Evolutionary conservation across 345 rosid genomes (phyloP), one percentile per base, ranked within the genome.

Genomic region (Euphorbia tirucalli): DNA sequence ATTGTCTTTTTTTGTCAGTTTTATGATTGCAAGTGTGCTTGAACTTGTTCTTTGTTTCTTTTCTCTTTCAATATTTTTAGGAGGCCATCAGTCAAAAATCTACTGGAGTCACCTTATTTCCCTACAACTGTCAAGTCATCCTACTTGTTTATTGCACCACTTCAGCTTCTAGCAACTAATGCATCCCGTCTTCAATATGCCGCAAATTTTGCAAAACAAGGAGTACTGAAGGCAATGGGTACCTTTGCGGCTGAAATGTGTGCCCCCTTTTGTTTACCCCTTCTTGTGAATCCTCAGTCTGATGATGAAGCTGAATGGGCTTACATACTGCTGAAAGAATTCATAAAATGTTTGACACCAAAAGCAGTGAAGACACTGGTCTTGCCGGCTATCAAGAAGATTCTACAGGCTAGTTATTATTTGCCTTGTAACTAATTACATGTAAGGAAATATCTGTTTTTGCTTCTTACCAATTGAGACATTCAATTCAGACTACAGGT

Each of bases 41-140:
- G 44, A 66, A 50, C 61, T 57, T 52, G 32, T 35, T 69, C 22
- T 24, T 68, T 73, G 48, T 52, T 66, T 79, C 73, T 67, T 71
- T 52, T 68, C 75, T 22, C 55, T 52, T 52, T 66, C 63, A 37
- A 75, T 80, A 81, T 70, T 77, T 79, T 72, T 73, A 93, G 98
- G 96, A 84, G 98, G 86, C 98, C 96, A 48, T 83, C 90, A 61
- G 89, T 92, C 81, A 86, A 87, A 78, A 73, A 83, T 82, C 79
- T 93, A 73, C 75, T 93, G 82, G 92, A 93, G 74, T 93, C 96
- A 80, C 96, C 97, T 14, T 89, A 83, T 85, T 93, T 93, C 78
- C 86, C 96, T 65, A 70, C 92, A 75, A 86, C 93, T 24, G 86
- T 89, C 81, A 88, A 79, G 86, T 89, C 97, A 41, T 83, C 89